These are phyloP conservation scores for Nitzschia palea DNA, from an alignment of 108 stramenopile genomes.

Conservation along the genomic window DNA sequence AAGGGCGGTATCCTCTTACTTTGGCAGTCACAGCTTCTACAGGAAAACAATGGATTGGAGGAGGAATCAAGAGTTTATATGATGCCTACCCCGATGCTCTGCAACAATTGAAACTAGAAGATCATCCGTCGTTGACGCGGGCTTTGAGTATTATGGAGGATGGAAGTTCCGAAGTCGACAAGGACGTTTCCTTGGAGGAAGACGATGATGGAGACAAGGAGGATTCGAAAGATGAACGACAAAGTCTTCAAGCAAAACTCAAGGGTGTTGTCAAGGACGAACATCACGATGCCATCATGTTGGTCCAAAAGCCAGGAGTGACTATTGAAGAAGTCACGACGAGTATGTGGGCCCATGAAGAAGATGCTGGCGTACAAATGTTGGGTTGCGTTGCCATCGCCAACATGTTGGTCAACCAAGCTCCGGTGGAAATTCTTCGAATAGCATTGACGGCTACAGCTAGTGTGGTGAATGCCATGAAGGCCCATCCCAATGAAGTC, in stretches of 20 bases:
- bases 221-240: conserved; percentile 37
- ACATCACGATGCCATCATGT: conserved; percentile 86
- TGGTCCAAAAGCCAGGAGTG: conserved; percentile 69
- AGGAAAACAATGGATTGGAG: conserved; percentile 90
- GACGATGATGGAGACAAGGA: conserved; percentile 38
- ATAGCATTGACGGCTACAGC: conserved; percentile 74
- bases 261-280: conserved; percentile 69
- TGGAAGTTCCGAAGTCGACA: conserved; percentile 1
- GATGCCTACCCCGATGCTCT: conserved; percentile 78
- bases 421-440: conserved; percentile 28
- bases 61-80: conserved; percentile 75
- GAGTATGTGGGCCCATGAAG: conserved; percentile 88
- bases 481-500: conserved; percentile 85
- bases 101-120: conserved; percentile 52
- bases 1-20: conserved; percentile 66
- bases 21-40: conserved; percentile 56
- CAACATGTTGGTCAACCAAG: conserved; percentile 28
- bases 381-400: conserved; percentile 72
- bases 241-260: conserved; percentile 5
- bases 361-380: conserved; percentile 89
- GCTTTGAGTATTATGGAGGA: conserved; percentile 54
- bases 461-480: conserved; percentile 84
- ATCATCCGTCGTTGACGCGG: conserved; percentile 48
- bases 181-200: conserved; percentile 5
- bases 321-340: conserved; percentile 66